Evolutionary conservation across 306 rosid genomes (phyloP).

Genomic region (Casuarina glauca): DNA sequence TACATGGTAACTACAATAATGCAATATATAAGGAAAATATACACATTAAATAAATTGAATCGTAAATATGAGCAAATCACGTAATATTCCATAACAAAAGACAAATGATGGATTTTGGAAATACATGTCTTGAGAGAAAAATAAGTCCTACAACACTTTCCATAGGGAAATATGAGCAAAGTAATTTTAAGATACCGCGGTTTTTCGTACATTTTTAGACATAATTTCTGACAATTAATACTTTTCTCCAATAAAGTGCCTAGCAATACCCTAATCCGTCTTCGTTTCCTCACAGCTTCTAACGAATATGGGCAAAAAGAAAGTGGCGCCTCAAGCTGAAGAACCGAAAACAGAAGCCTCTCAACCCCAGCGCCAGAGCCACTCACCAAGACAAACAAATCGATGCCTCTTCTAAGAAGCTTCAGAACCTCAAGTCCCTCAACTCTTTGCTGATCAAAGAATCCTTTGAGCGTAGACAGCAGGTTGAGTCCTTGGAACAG

Average conservation of each 20-base stretch:
- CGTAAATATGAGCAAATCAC: no score
- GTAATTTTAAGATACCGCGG: no score
- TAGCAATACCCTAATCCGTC: slow-evolving; percentile 41
- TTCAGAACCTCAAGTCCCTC: slow-evolving; percentile 65
- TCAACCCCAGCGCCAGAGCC: neutral
- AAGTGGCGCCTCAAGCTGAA: slow-evolving; percentile 34
- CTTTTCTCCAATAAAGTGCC: slow-evolving; percentile 30
- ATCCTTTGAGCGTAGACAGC: slow-evolving; percentile 47
- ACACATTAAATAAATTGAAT: no score
- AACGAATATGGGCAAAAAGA: slow-evolving; percentile 74
- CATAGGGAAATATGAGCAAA: no score
- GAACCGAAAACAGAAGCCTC: slow-evolving; percentile 25
- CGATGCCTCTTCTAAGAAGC: slow-evolving; percentile 46
- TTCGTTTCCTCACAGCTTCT: slow-evolving; percentile 18
- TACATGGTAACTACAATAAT: no score
- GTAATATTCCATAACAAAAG: no score
- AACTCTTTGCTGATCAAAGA: slow-evolving; percentile 62
- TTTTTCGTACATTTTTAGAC: neutral
- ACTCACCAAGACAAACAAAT: slow-evolving; percentile 20
- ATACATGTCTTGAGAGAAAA: no score
- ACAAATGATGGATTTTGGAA: no score
- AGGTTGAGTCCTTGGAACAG: slow-evolving; percentile 37
- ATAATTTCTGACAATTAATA: no score
- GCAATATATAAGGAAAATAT: no score
- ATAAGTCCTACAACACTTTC: no score